These are phyloP conservation scores for Rhododendron simsii DNA, from an alignment of 148 eudicot species.

Conservation along the genomic window DNA sequence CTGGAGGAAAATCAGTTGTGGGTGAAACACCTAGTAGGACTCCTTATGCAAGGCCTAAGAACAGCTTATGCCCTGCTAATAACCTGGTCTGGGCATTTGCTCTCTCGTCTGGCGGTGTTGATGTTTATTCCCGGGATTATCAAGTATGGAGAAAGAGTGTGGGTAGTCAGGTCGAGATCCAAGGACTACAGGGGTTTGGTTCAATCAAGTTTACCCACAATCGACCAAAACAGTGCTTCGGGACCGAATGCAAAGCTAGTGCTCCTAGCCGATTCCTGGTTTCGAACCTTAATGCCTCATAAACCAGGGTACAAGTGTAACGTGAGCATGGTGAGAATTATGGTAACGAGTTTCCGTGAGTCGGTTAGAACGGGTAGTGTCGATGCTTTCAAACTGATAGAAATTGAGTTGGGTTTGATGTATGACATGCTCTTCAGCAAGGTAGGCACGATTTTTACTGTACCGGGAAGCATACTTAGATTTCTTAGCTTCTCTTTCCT, in stretches of 20 bases:
- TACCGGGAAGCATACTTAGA: neutral
- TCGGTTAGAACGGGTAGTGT: neutral
- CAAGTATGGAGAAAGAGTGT: neutral
- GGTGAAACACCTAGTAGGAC: neutral
- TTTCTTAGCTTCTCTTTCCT: neutral
- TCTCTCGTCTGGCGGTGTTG: neutral
- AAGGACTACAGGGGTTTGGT: neutral
- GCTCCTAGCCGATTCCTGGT: neutral
- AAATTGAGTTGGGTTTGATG: constrained; percentile 12
- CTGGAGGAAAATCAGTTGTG: constrained; percentile 1
- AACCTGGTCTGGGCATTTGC: neutral
- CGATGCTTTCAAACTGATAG: neutral
- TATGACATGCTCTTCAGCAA: constrained; percentile 4
- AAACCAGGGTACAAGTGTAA: neutral
- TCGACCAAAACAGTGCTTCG: neutral
- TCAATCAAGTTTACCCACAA: neutral
- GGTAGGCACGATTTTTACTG: constrained; percentile 1
- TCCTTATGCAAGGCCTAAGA: neutral
- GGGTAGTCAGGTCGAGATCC: neutral
- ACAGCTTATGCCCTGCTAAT: neutral
- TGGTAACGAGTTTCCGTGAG: neutral
- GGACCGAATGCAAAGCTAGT: neutral
- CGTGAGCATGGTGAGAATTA: rapidly evolving
- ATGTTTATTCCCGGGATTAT: neutral
- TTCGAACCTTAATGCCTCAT: neutral